Percentiles rank a stretch among this genome's conserved stretches.
Conservation (phyloP, 345 rosid species). For the Gossypium turneri region DNA sequence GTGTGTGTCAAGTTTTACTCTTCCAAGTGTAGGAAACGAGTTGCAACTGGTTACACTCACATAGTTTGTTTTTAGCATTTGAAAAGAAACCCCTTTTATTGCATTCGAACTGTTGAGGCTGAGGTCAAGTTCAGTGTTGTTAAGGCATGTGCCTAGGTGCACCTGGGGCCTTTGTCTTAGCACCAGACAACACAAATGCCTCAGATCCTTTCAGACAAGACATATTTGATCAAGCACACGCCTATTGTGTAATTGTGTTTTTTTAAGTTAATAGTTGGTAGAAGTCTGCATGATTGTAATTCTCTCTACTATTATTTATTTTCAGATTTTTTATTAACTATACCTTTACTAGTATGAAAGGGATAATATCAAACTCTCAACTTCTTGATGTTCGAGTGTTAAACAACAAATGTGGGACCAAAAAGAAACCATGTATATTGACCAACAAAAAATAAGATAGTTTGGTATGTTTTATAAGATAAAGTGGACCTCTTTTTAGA, state of each 20-base stretch:
- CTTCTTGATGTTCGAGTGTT: no score
- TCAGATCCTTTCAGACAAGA: not conserved
- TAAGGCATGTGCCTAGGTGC: not conserved
- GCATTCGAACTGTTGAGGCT: not conserved
- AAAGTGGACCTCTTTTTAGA: no score
- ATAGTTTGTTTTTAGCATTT: not conserved
- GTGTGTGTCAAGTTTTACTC: conserved; percentile 28
- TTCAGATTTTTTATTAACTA: not conserved
- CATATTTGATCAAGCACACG: not conserved
- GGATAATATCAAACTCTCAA: no score
- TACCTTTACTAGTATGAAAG: not conserved
- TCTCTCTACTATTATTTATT: not conserved
- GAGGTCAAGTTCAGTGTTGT: conserved; percentile 1
- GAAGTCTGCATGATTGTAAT: not conserved
- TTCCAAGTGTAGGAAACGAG: not conserved
- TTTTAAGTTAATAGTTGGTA: not conserved
- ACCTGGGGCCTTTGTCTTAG: not conserved
- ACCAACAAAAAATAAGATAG: no score
- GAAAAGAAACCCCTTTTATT: not conserved
- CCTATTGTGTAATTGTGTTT: not conserved
- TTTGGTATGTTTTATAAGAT: no score
- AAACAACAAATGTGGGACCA: no score
- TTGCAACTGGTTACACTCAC: not conserved
- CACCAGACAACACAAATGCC: not conserved
- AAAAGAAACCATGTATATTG: no score